A percentile compares a stretch with the other conserved stretches of the same genome.
Evolutionary conservation across 345 rosid genomes (phyloP).

Genomic region (Kandelia obovata): DNA sequence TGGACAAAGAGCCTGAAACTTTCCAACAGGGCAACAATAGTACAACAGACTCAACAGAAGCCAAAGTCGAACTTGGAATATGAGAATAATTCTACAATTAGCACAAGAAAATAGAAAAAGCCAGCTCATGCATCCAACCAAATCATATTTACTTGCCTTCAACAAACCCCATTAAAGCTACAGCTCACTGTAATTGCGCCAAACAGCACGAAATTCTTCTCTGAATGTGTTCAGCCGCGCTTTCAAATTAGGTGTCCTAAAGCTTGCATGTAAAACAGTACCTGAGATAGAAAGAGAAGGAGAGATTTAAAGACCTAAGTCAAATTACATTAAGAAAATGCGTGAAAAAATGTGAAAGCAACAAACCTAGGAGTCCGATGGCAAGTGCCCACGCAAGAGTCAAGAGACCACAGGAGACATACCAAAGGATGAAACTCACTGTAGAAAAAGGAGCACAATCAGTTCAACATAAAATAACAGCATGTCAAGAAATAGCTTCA

Average conservation of each 20-base stretch:
- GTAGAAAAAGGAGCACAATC: constrained; percentile 6
- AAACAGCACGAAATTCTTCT: constrained; percentile 93
- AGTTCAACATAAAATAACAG: not conserved
- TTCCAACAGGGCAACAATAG: too few species aligned
- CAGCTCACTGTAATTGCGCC: constrained; percentile 98
- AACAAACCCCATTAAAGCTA: constrained; percentile 31
- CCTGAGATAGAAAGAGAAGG: constrained; percentile 38
- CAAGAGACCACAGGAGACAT: constrained; percentile 75
- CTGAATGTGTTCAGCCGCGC: constrained; percentile 94
- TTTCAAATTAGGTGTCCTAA: constrained; percentile 93
- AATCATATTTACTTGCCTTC: constrained; percentile 25
- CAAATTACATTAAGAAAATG: not conserved
- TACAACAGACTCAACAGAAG: too few species aligned
- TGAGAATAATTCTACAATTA: too few species aligned
- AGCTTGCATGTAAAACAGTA: constrained; percentile 83
- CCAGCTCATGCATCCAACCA: not conserved
- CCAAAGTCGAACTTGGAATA: too few species aligned
- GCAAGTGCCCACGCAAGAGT: constrained; percentile 79
- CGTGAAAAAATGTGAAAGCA: constrained; percentile 5
- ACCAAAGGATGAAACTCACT: constrained; percentile 83
- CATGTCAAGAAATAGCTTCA: too few species aligned
- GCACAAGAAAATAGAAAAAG: too few species aligned
- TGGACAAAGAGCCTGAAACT: too few species aligned
- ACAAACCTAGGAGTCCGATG: constrained; percentile 74
- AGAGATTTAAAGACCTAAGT: not conserved